A percentile compares a stretch with the other conserved stretches of the same genome.
phyloP scores from a whole-genome alignment of 306 rosid species.

The Astragalus glycyphyllos region DNA sequence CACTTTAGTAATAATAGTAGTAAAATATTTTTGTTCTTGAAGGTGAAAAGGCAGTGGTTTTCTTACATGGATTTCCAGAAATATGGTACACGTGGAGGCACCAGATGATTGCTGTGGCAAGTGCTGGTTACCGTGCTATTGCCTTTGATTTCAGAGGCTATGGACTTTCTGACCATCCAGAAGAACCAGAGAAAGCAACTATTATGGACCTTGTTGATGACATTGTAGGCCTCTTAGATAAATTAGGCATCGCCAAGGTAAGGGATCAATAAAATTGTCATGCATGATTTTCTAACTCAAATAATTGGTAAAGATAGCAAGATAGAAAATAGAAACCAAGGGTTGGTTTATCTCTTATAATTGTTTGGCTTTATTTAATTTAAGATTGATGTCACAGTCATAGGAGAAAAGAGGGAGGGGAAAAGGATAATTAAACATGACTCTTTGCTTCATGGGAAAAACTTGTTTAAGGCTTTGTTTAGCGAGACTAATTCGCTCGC shows the following conservation, averaged over 20 bases:
- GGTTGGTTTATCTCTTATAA: neutral
- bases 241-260: slow-evolving; percentile 63
- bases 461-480: neutral
- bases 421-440: no score
- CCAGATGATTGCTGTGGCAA: slow-evolving; percentile 74
- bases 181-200: slow-evolving; percentile 57
- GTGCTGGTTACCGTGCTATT: slow-evolving; percentile 68
- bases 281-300: neutral
- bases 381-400: neutral
- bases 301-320: neutral
- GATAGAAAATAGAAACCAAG: neutral
- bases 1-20: neutral
- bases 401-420: no score
- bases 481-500: no score
- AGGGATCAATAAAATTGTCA: neutral
- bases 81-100: slow-evolving; percentile 85
- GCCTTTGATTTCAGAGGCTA: slow-evolving; percentile 79
- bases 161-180: slow-evolving; percentile 77
- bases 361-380: neutral
- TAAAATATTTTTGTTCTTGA: slow-evolving; percentile 4
- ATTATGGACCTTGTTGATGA: slow-evolving; percentile 56
- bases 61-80: slow-evolving; percentile 85
- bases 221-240: slow-evolving; percentile 55
- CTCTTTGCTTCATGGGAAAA: neutral
- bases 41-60: slow-evolving; percentile 70